Base-by-base conservation (phyloP, 257 asterid genomes). In the Anisodus tanguticus region DNA sequence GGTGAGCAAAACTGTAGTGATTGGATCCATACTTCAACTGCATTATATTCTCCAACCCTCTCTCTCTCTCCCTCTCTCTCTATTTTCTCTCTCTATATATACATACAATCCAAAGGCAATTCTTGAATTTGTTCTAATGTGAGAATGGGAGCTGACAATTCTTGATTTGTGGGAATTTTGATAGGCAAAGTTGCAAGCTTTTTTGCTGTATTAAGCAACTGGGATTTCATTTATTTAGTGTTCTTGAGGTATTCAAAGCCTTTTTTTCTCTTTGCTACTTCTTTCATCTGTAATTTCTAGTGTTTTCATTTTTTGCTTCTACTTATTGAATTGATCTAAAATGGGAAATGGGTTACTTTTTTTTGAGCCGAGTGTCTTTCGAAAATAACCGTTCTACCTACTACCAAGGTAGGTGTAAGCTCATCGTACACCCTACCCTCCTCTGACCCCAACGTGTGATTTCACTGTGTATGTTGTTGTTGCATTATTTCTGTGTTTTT, bases 21-120 rank as follows among this genome's bases (percentile, higher is more conserved):
- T 89, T 88, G 89, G 93, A 92, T 90, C 92, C 88, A 84, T 79
- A 43, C 54, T 69, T n/a, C 37, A 10, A 16, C 26, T 37, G 45
- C 85, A 68, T 85, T 79, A 64, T 83, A 69, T 64, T 22, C 79
- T 83, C 81, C 35, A 67, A 31, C 35, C 35, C 35, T 1, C 35
- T 31, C 2, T 31, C 35, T 31, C 35, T 31, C 35, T 26, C 31
- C 1, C 1, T 31, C 35, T 31, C 35, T 31, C 35, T 68, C 63
- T 64, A 31, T 31, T 31, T 35, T 83, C 87, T 78, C 87, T 89
- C 87, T 83, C 85, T 76, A 70, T 39, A 39, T 41, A 0, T 41
- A 41, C 6, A 41, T 3, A 45, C 84, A 83, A 79, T 87, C 81
- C 59, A 49, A 86, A 69, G 85, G 87, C 87, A 41, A 41, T 41